Conservation (phyloP, 768 basidiomycete genomes). For the Trametes meyenii region DNA sequence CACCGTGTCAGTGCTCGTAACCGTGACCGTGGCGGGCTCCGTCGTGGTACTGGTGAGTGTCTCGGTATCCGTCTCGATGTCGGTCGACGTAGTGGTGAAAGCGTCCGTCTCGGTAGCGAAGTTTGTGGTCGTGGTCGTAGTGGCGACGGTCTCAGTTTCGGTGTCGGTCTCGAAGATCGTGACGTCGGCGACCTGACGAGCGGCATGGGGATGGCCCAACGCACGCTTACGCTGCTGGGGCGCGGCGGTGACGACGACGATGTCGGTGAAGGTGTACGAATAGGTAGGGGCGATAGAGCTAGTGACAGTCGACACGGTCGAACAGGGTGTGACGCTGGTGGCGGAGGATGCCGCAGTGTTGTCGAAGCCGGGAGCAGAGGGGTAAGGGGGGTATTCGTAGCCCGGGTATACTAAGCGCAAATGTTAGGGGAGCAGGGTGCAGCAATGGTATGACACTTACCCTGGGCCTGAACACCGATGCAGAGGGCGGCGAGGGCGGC, state of each 20-base stretch:
- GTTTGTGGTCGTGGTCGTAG: background rate
- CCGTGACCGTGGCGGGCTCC: background rate
- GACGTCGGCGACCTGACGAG: background rate
- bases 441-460: background rate
- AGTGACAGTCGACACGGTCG: background rate
- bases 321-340: background rate
- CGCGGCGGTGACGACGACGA: background rate
- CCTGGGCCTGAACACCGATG: conserved; percentile 8
- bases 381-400: conserved; percentile 7
- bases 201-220: background rate
- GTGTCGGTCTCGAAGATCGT: background rate
- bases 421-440: background rate
- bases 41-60: background rate
- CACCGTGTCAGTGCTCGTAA: background rate
- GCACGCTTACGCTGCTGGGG: conserved; percentile 4
- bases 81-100: background rate
- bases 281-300: background rate
- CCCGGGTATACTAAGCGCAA: background rate
- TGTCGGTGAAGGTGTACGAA: background rate
- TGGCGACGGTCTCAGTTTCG: background rate
- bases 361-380: background rate
- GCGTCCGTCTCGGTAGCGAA: background rate
- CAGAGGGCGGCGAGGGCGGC: conserved; percentile 6
- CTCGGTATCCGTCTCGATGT: background rate
- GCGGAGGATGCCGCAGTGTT: background rate